Evolutionary conservation across 176 grass and related monocot genomes (phyloP).

Genomic region (Tuctoria greenei): DNA sequence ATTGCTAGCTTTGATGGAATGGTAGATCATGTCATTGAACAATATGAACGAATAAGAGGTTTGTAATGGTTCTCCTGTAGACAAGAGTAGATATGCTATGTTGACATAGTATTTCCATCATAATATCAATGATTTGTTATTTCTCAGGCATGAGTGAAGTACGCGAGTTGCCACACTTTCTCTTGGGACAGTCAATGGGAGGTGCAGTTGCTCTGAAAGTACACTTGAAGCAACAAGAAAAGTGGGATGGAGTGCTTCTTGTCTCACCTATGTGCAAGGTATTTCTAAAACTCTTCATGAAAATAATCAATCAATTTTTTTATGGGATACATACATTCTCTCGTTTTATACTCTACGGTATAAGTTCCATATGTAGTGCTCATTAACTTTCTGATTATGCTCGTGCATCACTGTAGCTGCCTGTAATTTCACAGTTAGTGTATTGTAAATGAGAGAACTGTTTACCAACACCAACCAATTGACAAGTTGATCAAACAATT

Average conservation of each 20-base stretch:
- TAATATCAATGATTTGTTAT: slow-evolving; percentile 21
- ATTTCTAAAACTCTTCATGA: slow-evolving; percentile 21
- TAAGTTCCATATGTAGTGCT: slow-evolving; percentile 16
- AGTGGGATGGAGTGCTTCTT: slow-evolving; percentile 91
- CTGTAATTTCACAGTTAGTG: not conserved
- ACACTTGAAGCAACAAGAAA: slow-evolving; percentile 71
- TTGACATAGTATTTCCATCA: slow-evolving; percentile 23
- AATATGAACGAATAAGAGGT: slow-evolving; percentile 81
- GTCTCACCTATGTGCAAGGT: slow-evolving; percentile 99
- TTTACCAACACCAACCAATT: not conserved
- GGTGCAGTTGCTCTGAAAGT: slow-evolving; percentile 91
- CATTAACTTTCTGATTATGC: not conserved
- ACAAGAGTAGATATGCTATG: slow-evolving; percentile 13
- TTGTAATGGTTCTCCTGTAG: slow-evolving; percentile 19
- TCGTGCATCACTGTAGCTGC: not conserved
- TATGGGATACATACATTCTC: not conserved
- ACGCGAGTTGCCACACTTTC: slow-evolving; percentile 58
- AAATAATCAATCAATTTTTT: slow-evolving; percentile 7
- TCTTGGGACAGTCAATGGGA: slow-evolving; percentile 98
- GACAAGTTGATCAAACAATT: slow-evolving; percentile 6
- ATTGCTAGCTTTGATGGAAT: slow-evolving; percentile 95
- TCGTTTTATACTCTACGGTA: slow-evolving; percentile 1
- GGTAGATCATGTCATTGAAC: slow-evolving; percentile 98
- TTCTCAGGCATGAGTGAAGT: slow-evolving; percentile 61
- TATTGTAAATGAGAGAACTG: slow-evolving; percentile 5